These are phyloP conservation scores for Aspergillus conjunctus DNA, from an alignment of 495 filamentous ascomycete genomes.

Conservation along the genomic window DNA sequence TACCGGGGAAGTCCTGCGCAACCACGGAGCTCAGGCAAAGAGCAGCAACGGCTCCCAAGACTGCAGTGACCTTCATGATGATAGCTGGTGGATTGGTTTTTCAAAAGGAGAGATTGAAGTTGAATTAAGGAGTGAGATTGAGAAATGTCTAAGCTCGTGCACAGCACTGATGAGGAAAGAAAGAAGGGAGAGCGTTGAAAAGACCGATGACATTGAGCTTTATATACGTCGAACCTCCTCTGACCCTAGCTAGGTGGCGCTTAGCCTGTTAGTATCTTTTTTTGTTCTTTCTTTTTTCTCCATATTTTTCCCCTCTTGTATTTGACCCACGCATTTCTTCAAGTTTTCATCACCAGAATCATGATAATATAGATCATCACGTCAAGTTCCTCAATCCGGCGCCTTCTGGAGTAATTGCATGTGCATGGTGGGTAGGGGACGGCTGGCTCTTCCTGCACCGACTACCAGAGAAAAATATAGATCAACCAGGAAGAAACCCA, in stretches of 20 bases:
- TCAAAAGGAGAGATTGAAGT: constrained; percentile 11
- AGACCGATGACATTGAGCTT: neutral
- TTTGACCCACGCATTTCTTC: neutral
- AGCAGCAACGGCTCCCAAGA: constrained; percentile 31
- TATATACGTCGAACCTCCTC: neutral
- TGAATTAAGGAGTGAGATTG: neutral
- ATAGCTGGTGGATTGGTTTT: neutral
- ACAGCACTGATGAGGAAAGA: neutral
- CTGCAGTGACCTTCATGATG: constrained; percentile 40
- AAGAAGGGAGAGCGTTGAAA: neutral
- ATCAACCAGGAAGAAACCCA: neutral
- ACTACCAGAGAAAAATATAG: neutral
- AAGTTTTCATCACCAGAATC: neutral
- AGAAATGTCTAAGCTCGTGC: neutral
- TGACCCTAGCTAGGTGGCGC: neutral
- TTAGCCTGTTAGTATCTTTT: neutral
- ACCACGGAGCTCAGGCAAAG: constrained; percentile 30
- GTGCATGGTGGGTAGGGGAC: neutral
- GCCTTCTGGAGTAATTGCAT: neutral
- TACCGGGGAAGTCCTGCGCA: constrained; percentile 16
- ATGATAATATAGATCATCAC: constrained; percentile 1
- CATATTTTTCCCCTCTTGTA: neutral
- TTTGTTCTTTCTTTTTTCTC: neutral
- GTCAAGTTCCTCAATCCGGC: constrained; percentile 3
- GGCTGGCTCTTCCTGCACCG: neutral